Evolutionary conservation across 768 basidiomycete genomes (phyloP).

Genomic region (Naganishia antarctica): DNA sequence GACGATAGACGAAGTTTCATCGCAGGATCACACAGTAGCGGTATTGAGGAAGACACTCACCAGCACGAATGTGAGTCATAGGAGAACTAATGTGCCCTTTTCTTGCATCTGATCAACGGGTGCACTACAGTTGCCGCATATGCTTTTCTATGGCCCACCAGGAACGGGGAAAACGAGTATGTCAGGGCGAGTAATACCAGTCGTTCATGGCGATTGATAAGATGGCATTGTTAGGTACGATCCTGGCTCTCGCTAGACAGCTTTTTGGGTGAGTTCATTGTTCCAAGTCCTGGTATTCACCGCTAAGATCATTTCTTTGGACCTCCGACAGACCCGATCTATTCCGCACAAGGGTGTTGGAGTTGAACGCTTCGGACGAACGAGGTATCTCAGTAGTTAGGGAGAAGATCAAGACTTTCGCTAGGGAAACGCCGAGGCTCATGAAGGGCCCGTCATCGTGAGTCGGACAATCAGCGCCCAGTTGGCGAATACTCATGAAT

Average conservation of each 20-base stretch:
- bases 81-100: background rate
- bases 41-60: conserved; percentile 85
- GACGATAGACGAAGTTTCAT: conserved; percentile 95
- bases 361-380: conserved; percentile 97
- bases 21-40: conserved; percentile 91
- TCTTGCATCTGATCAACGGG: background rate
- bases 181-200: conserved; percentile 5
- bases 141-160: conserved; percentile 99
- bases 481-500: background rate
- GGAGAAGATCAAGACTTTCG: conserved; percentile 98
- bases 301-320: background rate
- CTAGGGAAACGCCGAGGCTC: conserved; percentile 53
- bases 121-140: conserved; percentile 78
- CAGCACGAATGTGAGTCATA: conserved; percentile 71
- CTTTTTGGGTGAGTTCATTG: conserved; percentile 78
- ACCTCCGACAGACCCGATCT: conserved; percentile 70
- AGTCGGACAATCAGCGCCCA: no score
- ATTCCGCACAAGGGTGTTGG: conserved; percentile 84
- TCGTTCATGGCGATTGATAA: conserved; percentile 2
- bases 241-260: conserved; percentile 86
- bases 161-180: conserved; percentile 91
- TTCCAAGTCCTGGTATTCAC: background rate
- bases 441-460: conserved; percentile 43
- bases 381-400: conserved; percentile 93
- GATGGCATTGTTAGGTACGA: conserved; percentile 57